phyloP scores from a whole-genome alignment of 192 early-diverging fungal genomes.

The Entomortierella parvispora region DNA sequence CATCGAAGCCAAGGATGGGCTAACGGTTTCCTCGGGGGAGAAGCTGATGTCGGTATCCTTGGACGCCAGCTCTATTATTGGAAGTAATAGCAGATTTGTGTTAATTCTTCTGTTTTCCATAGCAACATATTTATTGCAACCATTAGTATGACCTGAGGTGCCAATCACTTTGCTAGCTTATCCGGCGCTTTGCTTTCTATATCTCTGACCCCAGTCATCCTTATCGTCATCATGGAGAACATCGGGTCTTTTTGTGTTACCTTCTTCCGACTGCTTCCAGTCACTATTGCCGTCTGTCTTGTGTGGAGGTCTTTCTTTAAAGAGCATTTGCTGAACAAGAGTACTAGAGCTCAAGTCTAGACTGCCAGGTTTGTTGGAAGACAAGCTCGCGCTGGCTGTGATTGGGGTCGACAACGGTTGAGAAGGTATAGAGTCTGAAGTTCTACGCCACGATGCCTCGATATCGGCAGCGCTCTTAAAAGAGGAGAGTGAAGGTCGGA shows the following conservation, averaged over 20 bases:
- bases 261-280: slow-evolving; percentile 18
- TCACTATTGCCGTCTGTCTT: background rate
- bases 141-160: too few relatives aligned
- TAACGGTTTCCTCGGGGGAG: background rate
- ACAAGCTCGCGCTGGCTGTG: background rate
- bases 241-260: slow-evolving; percentile 12
- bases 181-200: slow-evolving; percentile 19
- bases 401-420: background rate
- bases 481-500: slow-evolving; percentile 8
- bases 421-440: slow-evolving; percentile 28
- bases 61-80: too few relatives aligned
- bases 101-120: too few relatives aligned
- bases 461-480: slow-evolving; percentile 22
- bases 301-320: slow-evolving; percentile 37
- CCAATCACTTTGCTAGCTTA: background rate
- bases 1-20: slow-evolving; percentile 23
- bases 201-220: slow-evolving; percentile 16
- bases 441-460: slow-evolving; percentile 34
- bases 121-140: too few relatives aligned
- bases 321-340: slow-evolving; percentile 49
- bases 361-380: slow-evolving; percentile 28
- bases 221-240: background rate
- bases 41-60: background rate
- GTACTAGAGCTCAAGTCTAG: slow-evolving; percentile 50
- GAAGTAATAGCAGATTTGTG: too few relatives aligned